These are phyloP conservation scores for Venturia carpophila DNA, from an alignment of 2,329 filamentous ascomycete genomes.

Conservation along the genomic window DNA sequence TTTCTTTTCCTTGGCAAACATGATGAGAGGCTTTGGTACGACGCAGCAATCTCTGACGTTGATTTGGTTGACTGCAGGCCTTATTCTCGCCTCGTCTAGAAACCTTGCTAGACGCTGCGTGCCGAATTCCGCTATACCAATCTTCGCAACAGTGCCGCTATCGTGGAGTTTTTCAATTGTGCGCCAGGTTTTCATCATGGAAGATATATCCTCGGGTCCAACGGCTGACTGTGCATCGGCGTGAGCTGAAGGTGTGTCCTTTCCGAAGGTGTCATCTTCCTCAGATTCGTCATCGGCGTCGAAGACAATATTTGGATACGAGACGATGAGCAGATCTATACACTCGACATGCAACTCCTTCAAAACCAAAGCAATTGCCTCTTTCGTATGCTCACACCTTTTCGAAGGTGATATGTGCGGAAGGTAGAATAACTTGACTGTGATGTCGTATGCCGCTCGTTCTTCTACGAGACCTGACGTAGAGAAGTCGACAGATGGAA, in stretches of 20 bases:
- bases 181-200: constrained; percentile 59
- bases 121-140: constrained; percentile 89
- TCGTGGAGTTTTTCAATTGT: constrained; percentile 65
- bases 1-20: constrained; percentile 71
- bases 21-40: constrained; percentile 77
- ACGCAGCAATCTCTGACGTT: constrained; percentile 94
- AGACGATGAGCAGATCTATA: constrained; percentile 84
- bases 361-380: constrained; percentile 72
- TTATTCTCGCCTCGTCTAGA: constrained; percentile 59
- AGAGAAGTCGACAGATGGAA: constrained; percentile 70
- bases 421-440: constrained; percentile 90
- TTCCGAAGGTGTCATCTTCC: constrained; percentile 34
- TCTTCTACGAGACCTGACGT: constrained; percentile 70
- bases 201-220: constrained; percentile 46
- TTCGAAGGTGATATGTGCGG: constrained; percentile 57
- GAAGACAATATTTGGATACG: constrained; percentile 88
- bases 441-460: constrained; percentile 80
- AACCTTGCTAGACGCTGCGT: constrained; percentile 74
- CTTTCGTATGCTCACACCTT: constrained; percentile 62
- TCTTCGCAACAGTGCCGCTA: constrained; percentile 61
- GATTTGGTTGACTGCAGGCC: constrained; percentile 86
- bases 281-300: constrained; percentile 86
- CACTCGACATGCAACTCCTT: constrained; percentile 67
- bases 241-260: constrained; percentile 5
- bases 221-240: neutral